These are phyloP conservation scores for Seiridium cupressi DNA, from an alignment of 2,329 filamentous ascomycete species.

Conservation along the genomic window DNA sequence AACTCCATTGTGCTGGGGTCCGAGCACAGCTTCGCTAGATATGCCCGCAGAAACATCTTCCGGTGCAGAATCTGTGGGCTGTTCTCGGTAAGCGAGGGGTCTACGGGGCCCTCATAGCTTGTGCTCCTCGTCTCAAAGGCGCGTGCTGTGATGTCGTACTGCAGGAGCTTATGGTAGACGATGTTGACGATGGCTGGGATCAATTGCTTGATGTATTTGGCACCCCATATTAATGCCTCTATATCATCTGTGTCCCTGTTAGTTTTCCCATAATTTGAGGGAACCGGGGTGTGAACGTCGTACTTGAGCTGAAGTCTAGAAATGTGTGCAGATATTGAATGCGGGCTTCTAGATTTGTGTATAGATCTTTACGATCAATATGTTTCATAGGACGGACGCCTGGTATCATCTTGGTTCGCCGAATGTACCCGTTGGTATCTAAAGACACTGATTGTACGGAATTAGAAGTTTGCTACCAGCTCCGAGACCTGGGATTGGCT, in stretches of 20 bases:
- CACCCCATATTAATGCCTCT: conserved; percentile 65
- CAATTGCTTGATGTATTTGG: conserved; percentile 77
- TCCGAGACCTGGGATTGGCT: too few relatives aligned
- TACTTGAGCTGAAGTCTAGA: conserved; percentile 71
- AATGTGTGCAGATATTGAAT: conserved; percentile 74
- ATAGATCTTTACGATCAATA: conserved; percentile 68
- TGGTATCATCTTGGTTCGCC: background rate
- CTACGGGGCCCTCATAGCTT: conserved; percentile 65
- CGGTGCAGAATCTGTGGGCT: conserved; percentile 74
- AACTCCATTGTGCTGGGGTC: conserved; percentile 75
- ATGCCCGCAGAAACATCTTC: conserved; percentile 77
- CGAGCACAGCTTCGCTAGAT: conserved; percentile 71
- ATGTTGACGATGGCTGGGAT: conserved; percentile 83
- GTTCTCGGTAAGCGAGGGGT: conserved; percentile 62
- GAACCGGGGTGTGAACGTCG: conserved; percentile 22
- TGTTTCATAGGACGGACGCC: conserved; percentile 41
- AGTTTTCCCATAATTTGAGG: conserved; percentile 7
- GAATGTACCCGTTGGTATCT: too few relatives aligned
- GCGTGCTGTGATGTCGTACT: conserved; percentile 78
- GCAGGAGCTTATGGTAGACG: conserved; percentile 77
- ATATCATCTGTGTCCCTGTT: conserved; percentile 58
- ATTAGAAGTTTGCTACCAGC: too few relatives aligned
- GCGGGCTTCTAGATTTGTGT: conserved; percentile 67
- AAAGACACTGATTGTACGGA: too few relatives aligned
- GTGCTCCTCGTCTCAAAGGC: conserved; percentile 66